Evolutionary conservation across 2,329 filamentous ascomycete genomes (phyloP).

Genomic region (Trichocomaceae sp.): DNA sequence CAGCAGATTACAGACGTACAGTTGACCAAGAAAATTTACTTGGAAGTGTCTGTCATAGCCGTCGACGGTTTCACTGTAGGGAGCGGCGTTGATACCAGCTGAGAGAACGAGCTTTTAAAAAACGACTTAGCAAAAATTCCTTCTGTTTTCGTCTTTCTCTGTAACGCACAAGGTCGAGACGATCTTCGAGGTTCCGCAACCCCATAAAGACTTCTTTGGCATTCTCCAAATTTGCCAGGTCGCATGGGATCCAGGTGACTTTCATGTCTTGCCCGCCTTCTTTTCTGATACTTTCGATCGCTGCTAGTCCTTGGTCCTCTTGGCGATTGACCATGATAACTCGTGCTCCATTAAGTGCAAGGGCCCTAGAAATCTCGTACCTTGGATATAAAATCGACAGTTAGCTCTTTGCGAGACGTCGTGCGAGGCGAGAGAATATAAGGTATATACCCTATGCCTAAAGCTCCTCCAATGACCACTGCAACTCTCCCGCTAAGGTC

Average conservation of each 20-base stretch:
- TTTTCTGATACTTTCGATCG: conserved; percentile 30
- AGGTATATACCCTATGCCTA: conserved; percentile 33
- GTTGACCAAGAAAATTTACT: conserved; percentile 43
- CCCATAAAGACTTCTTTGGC: conserved; percentile 34
- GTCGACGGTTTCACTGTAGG: conserved; percentile 32
- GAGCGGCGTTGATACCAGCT: conserved; percentile 40
- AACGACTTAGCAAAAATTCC: not conserved
- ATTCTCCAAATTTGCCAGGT: conserved; percentile 35
- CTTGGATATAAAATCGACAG: conserved; percentile 1
- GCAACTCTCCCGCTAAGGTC: conserved; percentile 32
- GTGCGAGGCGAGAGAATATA: not conserved
- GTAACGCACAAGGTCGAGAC: conserved; percentile 32
- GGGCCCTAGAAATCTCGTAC: conserved; percentile 31
- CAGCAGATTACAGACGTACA: conserved; percentile 38
- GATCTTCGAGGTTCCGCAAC: conserved; percentile 29
- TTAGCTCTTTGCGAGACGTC: not conserved
- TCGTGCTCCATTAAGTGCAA: conserved; percentile 27
- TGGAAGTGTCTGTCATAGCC: conserved; percentile 37
- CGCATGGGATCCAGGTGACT: conserved; percentile 39
- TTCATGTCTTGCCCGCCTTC: conserved; percentile 23
- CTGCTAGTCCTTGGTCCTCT: conserved; percentile 35
- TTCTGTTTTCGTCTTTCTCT: too few relatives aligned
- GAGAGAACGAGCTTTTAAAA: conserved; percentile 34
- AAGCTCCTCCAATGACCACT: conserved; percentile 35
- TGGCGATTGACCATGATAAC: conserved; percentile 34